Evolutionary conservation across 805 yeast species (phyloP).

Genomic region (Kazachstania martiniae): DNA sequence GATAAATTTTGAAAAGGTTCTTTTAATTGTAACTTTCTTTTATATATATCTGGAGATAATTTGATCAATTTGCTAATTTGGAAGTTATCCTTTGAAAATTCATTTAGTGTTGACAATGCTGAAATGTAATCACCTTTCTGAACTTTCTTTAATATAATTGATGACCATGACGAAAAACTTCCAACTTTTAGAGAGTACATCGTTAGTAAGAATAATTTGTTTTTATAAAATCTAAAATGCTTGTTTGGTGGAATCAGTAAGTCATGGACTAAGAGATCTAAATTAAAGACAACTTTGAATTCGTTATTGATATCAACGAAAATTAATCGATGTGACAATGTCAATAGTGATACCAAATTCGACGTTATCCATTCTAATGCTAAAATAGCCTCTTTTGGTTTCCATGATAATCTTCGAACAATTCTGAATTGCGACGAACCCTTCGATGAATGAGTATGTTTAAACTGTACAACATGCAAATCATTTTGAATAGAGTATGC

Average conservation of each 20-base stretch:
- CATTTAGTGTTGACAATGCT: conserved; percentile 17
- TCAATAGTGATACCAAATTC: conserved; percentile 13
- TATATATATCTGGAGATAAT: conserved; percentile 9
- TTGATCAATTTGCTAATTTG: conserved; percentile 4
- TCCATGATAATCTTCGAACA: conserved; percentile 1
- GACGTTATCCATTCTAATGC: conserved; percentile 18
- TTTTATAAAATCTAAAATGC: conserved; percentile 12
- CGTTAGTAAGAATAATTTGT: conserved; percentile 15
- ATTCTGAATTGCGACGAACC: neutral
- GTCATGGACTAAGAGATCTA: conserved; percentile 20
- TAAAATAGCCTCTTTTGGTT: conserved; percentile 10
- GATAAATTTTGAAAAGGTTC: conserved; percentile 23
- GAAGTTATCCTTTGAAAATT: conserved; percentile 12
- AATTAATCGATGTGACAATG: conserved; percentile 21
- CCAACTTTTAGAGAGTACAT: conserved; percentile 21
- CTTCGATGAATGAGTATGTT: no score
- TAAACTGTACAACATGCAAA: conserved; percentile 4
- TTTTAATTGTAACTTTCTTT: conserved; percentile 17
- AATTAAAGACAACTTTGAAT: conserved; percentile 6
- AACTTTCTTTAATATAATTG: conserved; percentile 19
- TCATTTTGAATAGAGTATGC: conserved; percentile 12
- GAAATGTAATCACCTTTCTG: conserved; percentile 21
- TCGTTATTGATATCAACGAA: conserved; percentile 9
- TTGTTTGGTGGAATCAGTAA: conserved; percentile 18
- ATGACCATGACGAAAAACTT: conserved; percentile 24